Evolutionary conservation across 495 filamentous ascomycete species (phyloP).

Genomic region (Podospora conica): DNA sequence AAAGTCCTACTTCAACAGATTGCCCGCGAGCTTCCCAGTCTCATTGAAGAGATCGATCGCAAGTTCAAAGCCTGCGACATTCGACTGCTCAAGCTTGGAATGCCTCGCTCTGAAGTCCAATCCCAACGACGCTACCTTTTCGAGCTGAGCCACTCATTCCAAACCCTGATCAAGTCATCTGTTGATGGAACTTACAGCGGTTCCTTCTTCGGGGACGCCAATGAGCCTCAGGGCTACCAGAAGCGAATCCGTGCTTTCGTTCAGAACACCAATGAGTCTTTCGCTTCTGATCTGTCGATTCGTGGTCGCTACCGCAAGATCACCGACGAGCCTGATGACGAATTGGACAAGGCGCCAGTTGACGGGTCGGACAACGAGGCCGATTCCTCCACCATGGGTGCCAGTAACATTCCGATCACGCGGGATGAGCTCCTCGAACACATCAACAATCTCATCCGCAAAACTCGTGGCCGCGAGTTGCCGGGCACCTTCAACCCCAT

Average conservation of each 20-base stretch:
- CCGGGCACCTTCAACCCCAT: slow-evolving; percentile 44
- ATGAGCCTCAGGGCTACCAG: slow-evolving; percentile 30
- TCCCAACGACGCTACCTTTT: slow-evolving; percentile 52
- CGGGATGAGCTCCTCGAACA: slow-evolving; percentile 24
- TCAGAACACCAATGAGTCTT: slow-evolving; percentile 51
- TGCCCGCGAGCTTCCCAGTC: slow-evolving; percentile 46
- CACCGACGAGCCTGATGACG: neutral
- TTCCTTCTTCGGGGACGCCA: slow-evolving; percentile 48
- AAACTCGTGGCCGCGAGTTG: slow-evolving; percentile 37
- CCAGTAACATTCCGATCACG: neutral
- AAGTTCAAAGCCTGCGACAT: slow-evolving; percentile 29
- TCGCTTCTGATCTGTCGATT: slow-evolving; percentile 43
- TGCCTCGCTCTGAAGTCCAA: slow-evolving; percentile 36
- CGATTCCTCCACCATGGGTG: too few species aligned
- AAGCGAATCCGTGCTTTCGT: slow-evolving; percentile 56
- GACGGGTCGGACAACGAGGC: too few species aligned
- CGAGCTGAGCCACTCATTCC: slow-evolving; percentile 46
- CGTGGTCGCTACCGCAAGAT: slow-evolving; percentile 43
- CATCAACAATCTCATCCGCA: slow-evolving; percentile 26
- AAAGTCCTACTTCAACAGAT: slow-evolving; percentile 53
- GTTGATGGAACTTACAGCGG: slow-evolving; percentile 52
- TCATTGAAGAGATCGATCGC: slow-evolving; percentile 52
- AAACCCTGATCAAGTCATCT: slow-evolving; percentile 43
- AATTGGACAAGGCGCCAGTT: too few species aligned
- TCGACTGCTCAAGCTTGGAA: slow-evolving; percentile 43